Percentiles rank a stretch among this genome's conserved stretches.
phyloP scores from a whole-genome alignment of 805 yeast species.

The Metschnikowia arizonensis region DNA sequence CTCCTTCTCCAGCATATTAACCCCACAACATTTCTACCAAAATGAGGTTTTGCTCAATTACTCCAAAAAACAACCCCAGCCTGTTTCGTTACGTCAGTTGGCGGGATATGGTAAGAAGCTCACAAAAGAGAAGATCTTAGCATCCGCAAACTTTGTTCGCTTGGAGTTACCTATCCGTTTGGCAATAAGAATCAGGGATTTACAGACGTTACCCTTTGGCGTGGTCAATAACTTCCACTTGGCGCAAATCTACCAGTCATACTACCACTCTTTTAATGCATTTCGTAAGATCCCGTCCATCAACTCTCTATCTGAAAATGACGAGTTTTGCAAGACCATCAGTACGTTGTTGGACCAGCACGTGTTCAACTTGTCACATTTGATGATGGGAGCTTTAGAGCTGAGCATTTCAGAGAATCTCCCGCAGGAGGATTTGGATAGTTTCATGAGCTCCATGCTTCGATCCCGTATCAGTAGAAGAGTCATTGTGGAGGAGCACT shows the following conservation, averaged over 20 bases:
- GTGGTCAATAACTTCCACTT: conserved; percentile 83
- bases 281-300: conserved; percentile 72
- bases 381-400: conserved; percentile 91
- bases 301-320: conserved; percentile 68
- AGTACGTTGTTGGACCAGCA: conserved; percentile 71
- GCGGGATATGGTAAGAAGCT: conserved; percentile 84
- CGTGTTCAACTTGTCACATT: conserved; percentile 74
- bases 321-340: conserved; percentile 61
- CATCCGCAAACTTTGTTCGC: conserved; percentile 85
- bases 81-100: conserved; percentile 83
- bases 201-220: conserved; percentile 79
- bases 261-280: conserved; percentile 81
- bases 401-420: conserved; percentile 56
- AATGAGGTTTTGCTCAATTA: conserved; percentile 63
- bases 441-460: conserved; percentile 69
- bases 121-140: conserved; percentile 69
- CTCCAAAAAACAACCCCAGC: conserved; percentile 68
- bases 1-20: conserved; percentile 37
- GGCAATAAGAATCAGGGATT: conserved; percentile 71
- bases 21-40: conserved; percentile 81
- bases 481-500: conserved; percentile 87
- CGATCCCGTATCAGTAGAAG: conserved; percentile 87
- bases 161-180: conserved; percentile 80
- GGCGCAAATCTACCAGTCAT: conserved; percentile 83
- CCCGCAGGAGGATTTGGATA: conserved; percentile 63